Conservation (phyloP, 345 rosid genomes). For the Moricandia moricandioides region DNA sequence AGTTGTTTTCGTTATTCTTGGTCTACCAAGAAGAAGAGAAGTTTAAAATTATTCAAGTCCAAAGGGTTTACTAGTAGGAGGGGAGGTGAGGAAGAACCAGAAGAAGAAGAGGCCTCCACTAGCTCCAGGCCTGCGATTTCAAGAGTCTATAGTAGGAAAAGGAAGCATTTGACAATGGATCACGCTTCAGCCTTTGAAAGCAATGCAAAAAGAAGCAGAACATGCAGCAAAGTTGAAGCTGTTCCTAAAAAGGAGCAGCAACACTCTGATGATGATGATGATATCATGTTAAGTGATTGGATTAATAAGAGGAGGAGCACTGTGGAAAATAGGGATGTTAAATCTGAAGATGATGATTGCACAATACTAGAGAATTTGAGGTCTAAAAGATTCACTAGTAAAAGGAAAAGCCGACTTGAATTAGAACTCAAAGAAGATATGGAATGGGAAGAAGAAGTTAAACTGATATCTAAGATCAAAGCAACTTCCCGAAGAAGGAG, state of each 20-base stretch:
- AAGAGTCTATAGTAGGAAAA: neutral
- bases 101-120: no score
- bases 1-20: neutral
- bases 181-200: neutral
- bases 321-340: neutral
- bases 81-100: no score
- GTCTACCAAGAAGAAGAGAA: conserved; percentile 28
- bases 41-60: neutral
- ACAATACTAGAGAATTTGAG: neutral
- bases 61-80: neutral
- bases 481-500: neutral
- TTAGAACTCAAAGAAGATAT: conserved; percentile 1
- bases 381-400: neutral
- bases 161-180: neutral
- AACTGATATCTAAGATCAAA: neutral
- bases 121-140: neutral
- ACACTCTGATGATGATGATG: neutral
- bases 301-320: neutral
- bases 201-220: neutral
- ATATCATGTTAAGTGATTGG: neutral
- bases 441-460: conserved; percentile 15
- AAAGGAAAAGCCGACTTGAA: neutral
- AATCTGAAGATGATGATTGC: neutral
- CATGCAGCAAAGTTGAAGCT: neutral
- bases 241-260: neutral